These are phyloP conservation scores for Stagonosporopsis chrysanthemi DNA, from an alignment of 2,329 filamentous ascomycete genomes.

Conservation along the genomic window DNA sequence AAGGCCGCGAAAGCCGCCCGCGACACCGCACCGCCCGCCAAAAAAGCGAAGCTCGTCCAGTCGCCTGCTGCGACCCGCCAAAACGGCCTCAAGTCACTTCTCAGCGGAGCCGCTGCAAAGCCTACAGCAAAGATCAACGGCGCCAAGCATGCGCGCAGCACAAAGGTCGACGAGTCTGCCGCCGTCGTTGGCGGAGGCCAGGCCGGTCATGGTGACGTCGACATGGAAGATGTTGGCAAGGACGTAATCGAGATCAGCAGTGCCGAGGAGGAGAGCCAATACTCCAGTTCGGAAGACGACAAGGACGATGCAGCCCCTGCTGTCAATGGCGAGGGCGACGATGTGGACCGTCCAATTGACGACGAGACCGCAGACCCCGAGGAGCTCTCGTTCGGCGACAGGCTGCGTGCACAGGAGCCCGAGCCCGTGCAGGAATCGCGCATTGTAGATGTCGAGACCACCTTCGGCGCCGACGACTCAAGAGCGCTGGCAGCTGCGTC, in stretches of 20 bases:
- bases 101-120: slow-evolving; percentile 42
- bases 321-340: slow-evolving; percentile 32
- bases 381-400: slow-evolving; percentile 84
- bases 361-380: slow-evolving; percentile 51
- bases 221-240: slow-evolving; percentile 42
- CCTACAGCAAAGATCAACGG: slow-evolving; percentile 62
- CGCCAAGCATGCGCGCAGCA: slow-evolving; percentile 58
- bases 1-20: slow-evolving; percentile 30
- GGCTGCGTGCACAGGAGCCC: slow-evolving; percentile 70
- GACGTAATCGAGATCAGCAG: slow-evolving; percentile 59
- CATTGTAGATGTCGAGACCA: slow-evolving; percentile 76
- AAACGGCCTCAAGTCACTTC: slow-evolving; percentile 44
- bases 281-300: slow-evolving; percentile 42
- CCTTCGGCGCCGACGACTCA: slow-evolving; percentile 57
- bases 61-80: slow-evolving; percentile 29
- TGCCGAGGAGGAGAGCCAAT: slow-evolving; percentile 52
- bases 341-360: slow-evolving; percentile 48
- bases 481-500: slow-evolving; percentile 54
- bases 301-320: slow-evolving; percentile 39
- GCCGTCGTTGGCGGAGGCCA: slow-evolving; percentile 61
- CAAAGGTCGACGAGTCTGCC: slow-evolving; percentile 65
- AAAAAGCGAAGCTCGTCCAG: slow-evolving; percentile 49
- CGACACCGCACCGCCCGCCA: slow-evolving; percentile 45
- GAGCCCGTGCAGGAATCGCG: slow-evolving; percentile 36
- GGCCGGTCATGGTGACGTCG: slow-evolving; percentile 54